Conservation (phyloP, 306 rosid species). For the Cicer yamashitae region DNA sequence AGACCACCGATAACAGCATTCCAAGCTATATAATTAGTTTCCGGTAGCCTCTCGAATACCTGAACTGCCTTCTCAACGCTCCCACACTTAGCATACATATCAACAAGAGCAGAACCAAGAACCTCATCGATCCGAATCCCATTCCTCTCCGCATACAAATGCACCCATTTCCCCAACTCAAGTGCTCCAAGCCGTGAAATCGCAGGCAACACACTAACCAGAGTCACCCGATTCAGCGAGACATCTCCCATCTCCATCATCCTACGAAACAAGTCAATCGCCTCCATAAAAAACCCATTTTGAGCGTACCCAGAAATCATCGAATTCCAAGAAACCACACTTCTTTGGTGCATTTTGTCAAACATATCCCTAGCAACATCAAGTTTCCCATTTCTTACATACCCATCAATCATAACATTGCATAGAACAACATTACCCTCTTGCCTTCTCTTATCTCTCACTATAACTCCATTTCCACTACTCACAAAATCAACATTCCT, state of each 20-base stretch:
- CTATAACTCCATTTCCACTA: constrained; percentile 25
- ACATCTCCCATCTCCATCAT: constrained; percentile 66
- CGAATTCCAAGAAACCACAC: constrained; percentile 80
- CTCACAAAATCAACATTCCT: constrained; percentile 48
- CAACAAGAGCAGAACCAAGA: constrained; percentile 80
- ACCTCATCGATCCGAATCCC: constrained; percentile 58
- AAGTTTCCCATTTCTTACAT: constrained; percentile 62
- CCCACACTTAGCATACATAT: constrained; percentile 81
- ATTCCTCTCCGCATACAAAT: constrained; percentile 67
- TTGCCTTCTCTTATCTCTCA: constrained; percentile 50
- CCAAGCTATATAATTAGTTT: constrained; percentile 71
- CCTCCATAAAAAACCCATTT: constrained; percentile 63
- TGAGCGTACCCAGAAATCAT: constrained; percentile 81
- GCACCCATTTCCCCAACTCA: constrained; percentile 81
- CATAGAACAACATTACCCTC: constrained; percentile 75
- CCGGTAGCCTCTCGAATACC: constrained; percentile 67
- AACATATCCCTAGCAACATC: constrained; percentile 58
- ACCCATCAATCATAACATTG: constrained; percentile 72
- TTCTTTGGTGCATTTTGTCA: constrained; percentile 67
- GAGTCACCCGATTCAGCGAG: constrained; percentile 69
- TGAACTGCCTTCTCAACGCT: constrained; percentile 78
- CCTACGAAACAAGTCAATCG: constrained; percentile 60
- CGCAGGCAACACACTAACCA: constrained; percentile 73
- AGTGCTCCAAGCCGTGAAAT: constrained; percentile 73
- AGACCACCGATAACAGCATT: constrained; percentile 68